phyloP scores from a whole-genome alignment of 2,329 filamentous ascomycete species.

The Nothophoma quercina region DNA sequence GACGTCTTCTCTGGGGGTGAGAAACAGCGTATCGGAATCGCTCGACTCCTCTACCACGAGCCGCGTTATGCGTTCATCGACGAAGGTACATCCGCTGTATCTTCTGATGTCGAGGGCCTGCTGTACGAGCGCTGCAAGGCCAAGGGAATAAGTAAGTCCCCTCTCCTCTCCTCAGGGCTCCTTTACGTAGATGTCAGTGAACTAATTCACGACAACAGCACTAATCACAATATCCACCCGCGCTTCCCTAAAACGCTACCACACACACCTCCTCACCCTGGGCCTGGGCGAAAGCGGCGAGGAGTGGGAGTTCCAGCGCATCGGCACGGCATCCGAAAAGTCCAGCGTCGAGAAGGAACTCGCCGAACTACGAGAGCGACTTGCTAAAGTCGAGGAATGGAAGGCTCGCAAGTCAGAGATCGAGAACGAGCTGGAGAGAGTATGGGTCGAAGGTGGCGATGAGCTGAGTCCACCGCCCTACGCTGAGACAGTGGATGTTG shows the following conservation, averaged over 20 bases:
- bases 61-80: slow-evolving; percentile 94
- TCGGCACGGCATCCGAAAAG: slow-evolving; percentile 93
- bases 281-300: slow-evolving; percentile 82
- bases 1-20: slow-evolving; percentile 96
- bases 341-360: slow-evolving; percentile 91
- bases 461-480: slow-evolving; percentile 50
- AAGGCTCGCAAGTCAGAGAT: slow-evolving; percentile 80
- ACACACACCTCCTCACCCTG: slow-evolving; percentile 87
- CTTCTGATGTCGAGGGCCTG: slow-evolving; percentile 90
- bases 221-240: slow-evolving; percentile 95
- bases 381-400: slow-evolving; percentile 85
- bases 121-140: slow-evolving; percentile 94
- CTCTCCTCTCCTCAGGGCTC: not conserved
- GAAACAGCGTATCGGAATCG: slow-evolving; percentile 94
- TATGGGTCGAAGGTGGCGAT: slow-evolving; percentile 61
- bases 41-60: slow-evolving; percentile 90
- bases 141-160: slow-evolving; percentile 82
- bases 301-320: slow-evolving; percentile 91
- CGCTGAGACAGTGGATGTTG: slow-evolving; percentile 25
- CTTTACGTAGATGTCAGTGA: slow-evolving; percentile 1
- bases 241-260: slow-evolving; percentile 93
- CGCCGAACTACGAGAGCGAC: slow-evolving; percentile 78
- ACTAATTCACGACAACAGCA: slow-evolving; percentile 61
- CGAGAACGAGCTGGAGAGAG: slow-evolving; percentile 76
- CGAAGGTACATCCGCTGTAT: slow-evolving; percentile 93